phyloP scores from a whole-genome alignment of 2,329 filamentous ascomycete genomes.

The Botrytis paeoniae region DNA sequence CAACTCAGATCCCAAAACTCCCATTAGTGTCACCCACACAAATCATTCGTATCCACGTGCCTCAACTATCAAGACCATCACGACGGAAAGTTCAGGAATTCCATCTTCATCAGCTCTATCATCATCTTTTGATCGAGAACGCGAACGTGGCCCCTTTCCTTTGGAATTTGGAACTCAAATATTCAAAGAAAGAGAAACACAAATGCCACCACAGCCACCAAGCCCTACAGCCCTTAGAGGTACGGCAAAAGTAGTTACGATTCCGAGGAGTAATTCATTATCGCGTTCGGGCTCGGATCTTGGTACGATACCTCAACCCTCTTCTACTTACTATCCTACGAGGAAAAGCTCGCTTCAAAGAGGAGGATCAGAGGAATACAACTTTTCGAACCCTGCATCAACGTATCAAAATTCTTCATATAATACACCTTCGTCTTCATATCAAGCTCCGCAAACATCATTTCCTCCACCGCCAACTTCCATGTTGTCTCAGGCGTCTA shows the following conservation, averaged over 20 bases:
- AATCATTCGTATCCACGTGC: background rate
- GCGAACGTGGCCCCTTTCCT: background rate
- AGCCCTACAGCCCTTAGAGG: background rate
- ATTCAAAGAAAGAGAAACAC: background rate
- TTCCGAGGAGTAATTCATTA: background rate
- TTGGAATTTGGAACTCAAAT: background rate
- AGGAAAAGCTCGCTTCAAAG: background rate
- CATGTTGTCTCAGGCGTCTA: background rate
- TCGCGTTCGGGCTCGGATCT: background rate
- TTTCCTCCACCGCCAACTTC: background rate
- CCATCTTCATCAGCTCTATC: conserved; percentile 9
- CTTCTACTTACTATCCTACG: background rate
- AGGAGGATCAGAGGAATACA: background rate
- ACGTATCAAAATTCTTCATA: background rate
- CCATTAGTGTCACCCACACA: background rate
- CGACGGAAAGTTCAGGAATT: conserved; percentile 2
- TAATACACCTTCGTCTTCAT: background rate
- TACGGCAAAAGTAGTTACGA: conserved; percentile 2
- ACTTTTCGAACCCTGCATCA: background rate
- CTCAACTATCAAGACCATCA: conserved; percentile 4
- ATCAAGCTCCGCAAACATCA: background rate
- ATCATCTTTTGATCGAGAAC: background rate
- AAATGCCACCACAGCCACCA: background rate
- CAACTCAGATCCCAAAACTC: background rate
- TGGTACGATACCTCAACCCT: background rate